Evolutionary conservation across 2,329 filamentous ascomycete species (phyloP), one percentile per base, ranked within the genome.

Genomic region (Colletotrichum caudatum): DNA sequence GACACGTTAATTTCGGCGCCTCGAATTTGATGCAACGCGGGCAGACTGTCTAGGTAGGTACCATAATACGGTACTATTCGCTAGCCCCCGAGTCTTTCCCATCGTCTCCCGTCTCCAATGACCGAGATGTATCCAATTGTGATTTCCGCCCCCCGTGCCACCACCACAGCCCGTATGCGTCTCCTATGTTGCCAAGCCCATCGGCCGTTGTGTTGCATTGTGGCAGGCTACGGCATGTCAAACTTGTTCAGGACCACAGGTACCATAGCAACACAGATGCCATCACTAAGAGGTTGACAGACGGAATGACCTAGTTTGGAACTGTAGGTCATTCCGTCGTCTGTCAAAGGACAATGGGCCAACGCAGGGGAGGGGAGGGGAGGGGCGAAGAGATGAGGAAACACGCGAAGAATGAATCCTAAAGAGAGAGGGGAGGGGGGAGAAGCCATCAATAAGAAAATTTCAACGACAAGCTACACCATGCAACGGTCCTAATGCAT

Each of bases 381-480:
- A 41, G 6, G 44, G 44, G 9, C 3, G 35, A 2, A 12, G 18
- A 51, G 35, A 29, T 26, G n/a, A 63, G 60, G 46, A 53, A 63
- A 20, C 48, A 53, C 16, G 16, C 23, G 41, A 41, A 51, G 46
- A 51, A 58, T 41, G 56, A 41, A 58, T 41, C 33, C 18, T 3
- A 60, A 33, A 37, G 18, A 46, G 39, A 18, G 29, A 16, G 14
- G 14, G 14, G 9, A 46, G 39, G 29, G 16, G 12, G n/a, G 16
- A 57, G 39, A 57, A 23, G 20, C 8, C 20, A 48, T 48, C 41
- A 50, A 53, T 11, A 35, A 23, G 9, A 35, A 53, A 56, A n/a
- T 26, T 41, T 44, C 46, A 53, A 20, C 18, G 37, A 33, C 61
- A 64, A 56, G 61, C 50, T 56, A n/a, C 50, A 54, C 61, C 39